Evolutionary conservation across 441 rosid genomes (phyloP), one percentile per base, ranked within the genome.

Genomic region (Erodium texanum): DNA sequence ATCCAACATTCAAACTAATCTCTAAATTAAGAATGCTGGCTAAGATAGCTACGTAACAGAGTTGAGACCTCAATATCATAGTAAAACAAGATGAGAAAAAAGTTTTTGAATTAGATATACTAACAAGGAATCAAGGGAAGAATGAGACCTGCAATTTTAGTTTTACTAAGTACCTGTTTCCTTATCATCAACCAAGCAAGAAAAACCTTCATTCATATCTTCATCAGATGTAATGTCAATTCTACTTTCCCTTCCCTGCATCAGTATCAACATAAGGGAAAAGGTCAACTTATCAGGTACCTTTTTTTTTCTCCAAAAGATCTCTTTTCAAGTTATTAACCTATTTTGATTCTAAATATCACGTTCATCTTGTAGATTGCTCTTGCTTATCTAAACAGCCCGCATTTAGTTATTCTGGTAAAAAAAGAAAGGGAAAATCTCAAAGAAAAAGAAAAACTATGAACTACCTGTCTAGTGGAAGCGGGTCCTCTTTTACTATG

Each of bases 151-250:
- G 24, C 0, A 48, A 29, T 12, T 24, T 27, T 36, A 18, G 5
- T 68, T 68, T 19, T 38, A 56, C 14, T 58, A 11, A 64, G 15
- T 81, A 92, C 98, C 94, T 72, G 78, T 74, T 77, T 82, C 81
- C 68, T 85, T 82, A 70, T 71, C 80, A 14, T 82, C 68, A 36
- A 92, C 70, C 78, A 94, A 83, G 85, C 86, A 90, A 68, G 87
- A 80, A 77, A 92, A 85, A 68, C 87, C 96, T 80, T 76, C 83
- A 58, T 87, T 85, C 8, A 89, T 82, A 58, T 92, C 99, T 71
- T 89, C 98, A 76, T 94, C 98, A 6, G 92, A 87, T 56, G 90
- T 92, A 70, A 79, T 78, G 66, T 75, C 63, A 22, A 86, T 65
- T 73, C 71, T 77, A 69, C 73, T 52, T 68, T 76, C 77, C 66